Base-by-base conservation (phyloP, 2,329 filamentous ascomycete genomes). In the Phialocephala sp. region DNA sequence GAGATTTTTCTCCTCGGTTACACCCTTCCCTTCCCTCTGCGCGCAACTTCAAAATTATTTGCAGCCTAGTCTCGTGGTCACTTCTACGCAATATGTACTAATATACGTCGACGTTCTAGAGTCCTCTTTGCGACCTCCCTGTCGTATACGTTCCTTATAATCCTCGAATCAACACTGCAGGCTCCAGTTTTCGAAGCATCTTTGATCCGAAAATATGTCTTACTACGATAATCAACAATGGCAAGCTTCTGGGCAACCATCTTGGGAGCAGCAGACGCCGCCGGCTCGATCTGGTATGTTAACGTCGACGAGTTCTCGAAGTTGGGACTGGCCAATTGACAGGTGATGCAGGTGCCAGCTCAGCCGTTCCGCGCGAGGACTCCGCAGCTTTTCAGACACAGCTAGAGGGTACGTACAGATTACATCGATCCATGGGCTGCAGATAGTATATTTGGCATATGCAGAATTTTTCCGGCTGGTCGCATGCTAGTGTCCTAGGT, bases 301-400 rank as follows among this genome's bases (percentile, higher is more conserved):
- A 50, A 39, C 50, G 50, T 57, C n/a, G 63, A 63, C 56, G 27
- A 52, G 54, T 15, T 45, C 24, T 62, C 8, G 41, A 20, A 57
- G 9, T 54, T 43, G 62, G 63, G 66, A 32, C 45, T 9, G 18
- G 64, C 66, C 64, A 70, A 73, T 74, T 72, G 69, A 74, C 69
- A 62, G 63, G 63, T 68, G 70, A 74, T 69, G 69, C 78, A 92
- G 91, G 91, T 80, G 87, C 91, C 68, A 93, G 86, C 79, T 93
- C 91, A 65, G 89, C 90, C 59, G 87, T 88, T 71, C 86, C 89
- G 62, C 87, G 88, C 73, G 91, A 94, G 71, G 92, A 96, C 67
- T 85, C 87, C 65, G 82, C 84, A 75, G 93, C 93, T 66, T 97
- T 97, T 78, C 88, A 88, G 72, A 90, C 91, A 77, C 93, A 97